Conservation (phyloP, 768 basidiomycete genomes). For the Trametes cinnabarina region DNA sequence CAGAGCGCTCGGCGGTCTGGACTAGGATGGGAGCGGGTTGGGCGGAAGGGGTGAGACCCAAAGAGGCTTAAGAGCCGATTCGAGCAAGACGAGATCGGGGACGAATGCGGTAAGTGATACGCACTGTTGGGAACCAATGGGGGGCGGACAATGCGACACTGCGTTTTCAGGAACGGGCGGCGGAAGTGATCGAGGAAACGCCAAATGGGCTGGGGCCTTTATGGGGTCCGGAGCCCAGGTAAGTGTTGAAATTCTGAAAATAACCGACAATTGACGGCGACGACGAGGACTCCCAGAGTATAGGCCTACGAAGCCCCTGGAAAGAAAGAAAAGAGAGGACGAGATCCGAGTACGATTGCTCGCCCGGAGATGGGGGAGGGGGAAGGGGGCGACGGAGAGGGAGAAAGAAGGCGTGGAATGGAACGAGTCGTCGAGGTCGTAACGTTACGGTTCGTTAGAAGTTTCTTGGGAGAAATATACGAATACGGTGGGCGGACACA, state of each 20-base stretch:
- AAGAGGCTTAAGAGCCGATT: slow-evolving; percentile 13
- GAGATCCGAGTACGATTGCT: not conserved
- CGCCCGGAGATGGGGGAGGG: not conserved
- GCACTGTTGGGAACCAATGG: slow-evolving; percentile 15
- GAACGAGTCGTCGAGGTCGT: slow-evolving; percentile 16
- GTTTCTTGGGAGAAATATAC: slow-evolving; percentile 14
- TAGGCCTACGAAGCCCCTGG: not conserved
- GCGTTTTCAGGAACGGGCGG: slow-evolving; percentile 18
- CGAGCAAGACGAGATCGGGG: slow-evolving; percentile 11
- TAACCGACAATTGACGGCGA: not conserved
- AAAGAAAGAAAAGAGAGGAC: not conserved
- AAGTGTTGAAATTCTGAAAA: not conserved
- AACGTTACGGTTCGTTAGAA: slow-evolving; percentile 14
- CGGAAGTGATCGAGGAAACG: slow-evolving; percentile 22
- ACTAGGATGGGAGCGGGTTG: slow-evolving; percentile 11
- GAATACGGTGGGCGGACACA: not conserved
- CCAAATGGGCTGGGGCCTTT: slow-evolving; percentile 11
- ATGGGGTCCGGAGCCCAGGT: slow-evolving; percentile 8
- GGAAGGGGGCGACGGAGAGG: not conserved
- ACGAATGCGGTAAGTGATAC: slow-evolving; percentile 19
- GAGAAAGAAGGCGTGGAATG: slow-evolving; percentile 10
- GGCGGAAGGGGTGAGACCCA: slow-evolving; percentile 10
- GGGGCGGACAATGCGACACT: slow-evolving; percentile 6
- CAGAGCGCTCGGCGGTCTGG: slow-evolving; percentile 12
- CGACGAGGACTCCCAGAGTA: not conserved